Percentiles rank a stretch among this genome's conserved stretches.
phyloP scores from a whole-genome alignment of 2,329 filamentous ascomycete genomes.

The Ilyonectria mors-panacis region DNA sequence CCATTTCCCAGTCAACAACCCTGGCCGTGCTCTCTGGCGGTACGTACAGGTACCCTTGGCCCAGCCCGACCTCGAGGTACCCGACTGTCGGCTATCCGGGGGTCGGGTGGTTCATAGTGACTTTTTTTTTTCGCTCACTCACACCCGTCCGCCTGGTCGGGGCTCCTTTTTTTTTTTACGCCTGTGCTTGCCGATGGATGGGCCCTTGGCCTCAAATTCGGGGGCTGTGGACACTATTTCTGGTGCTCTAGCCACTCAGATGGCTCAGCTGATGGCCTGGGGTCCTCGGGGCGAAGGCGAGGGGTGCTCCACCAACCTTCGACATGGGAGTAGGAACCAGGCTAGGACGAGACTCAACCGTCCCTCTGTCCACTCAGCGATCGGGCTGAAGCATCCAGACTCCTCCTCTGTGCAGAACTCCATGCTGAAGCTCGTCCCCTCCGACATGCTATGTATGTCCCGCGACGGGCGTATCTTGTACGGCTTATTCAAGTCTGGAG shows the following conservation, averaged over 20 bases:
- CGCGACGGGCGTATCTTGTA: conserved; percentile 20
- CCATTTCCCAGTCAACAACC: neutral
- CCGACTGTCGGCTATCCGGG: conserved; percentile 23
- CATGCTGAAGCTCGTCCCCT: conserved; percentile 17
- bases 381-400: conserved; percentile 7
- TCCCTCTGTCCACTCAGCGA: conserved; percentile 17
- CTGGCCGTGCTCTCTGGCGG: neutral
- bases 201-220: conserved; percentile 41
- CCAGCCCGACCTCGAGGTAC: conserved; percentile 20
- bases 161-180: conserved; percentile 13
- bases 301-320: conserved; percentile 25
- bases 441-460: neutral
- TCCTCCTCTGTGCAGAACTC: conserved; percentile 15
- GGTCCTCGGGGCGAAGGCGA: conserved; percentile 35
- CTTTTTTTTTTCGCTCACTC: conserved; percentile 24
- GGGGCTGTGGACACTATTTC: conserved; percentile 49
- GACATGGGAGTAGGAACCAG: conserved; percentile 18
- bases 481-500: conserved; percentile 11
- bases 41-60: conserved; percentile 6
- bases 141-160: conserved; percentile 5
- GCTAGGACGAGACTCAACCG: conserved; percentile 13
- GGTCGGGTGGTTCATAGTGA: conserved; percentile 2
- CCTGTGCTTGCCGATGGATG: conserved; percentile 36
- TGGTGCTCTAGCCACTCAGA: conserved; percentile 41
- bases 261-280: conserved; percentile 45